These are phyloP conservation scores for Tolypocladium sp. DNA, from an alignment of 2,329 filamentous ascomycete species.

Conservation along the genomic window DNA sequence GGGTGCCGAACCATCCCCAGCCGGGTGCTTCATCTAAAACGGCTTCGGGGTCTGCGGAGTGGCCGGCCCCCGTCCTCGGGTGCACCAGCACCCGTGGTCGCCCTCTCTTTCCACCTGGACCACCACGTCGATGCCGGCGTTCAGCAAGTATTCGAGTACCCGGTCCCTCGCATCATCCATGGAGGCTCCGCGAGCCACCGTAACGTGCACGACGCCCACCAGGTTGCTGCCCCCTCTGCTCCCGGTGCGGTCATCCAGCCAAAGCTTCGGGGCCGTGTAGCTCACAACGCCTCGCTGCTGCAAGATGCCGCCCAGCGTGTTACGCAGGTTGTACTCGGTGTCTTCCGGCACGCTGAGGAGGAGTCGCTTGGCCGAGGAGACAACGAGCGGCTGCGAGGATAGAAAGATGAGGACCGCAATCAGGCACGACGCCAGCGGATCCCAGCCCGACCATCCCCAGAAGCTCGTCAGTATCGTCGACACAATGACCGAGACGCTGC, in stretches of 20 bases:
- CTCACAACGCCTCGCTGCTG: constrained; percentile 75
- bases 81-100: constrained; percentile 56
- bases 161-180: constrained; percentile 76
- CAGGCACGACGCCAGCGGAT: constrained; percentile 85
- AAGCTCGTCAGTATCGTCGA: constrained; percentile 83
- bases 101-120: constrained; percentile 84
- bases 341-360: constrained; percentile 78
- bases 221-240: constrained; percentile 43
- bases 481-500: constrained; percentile 87
- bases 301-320: constrained; percentile 74
- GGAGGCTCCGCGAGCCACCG: constrained; percentile 62
- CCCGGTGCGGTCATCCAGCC: constrained; percentile 64
- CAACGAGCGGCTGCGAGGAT: constrained; percentile 83
- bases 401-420: constrained; percentile 89
- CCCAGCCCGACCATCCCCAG: constrained; percentile 87
- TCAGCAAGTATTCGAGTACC: constrained; percentile 61
- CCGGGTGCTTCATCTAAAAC: constrained; percentile 12
- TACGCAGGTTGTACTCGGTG: constrained; percentile 79
- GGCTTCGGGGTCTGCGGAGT: constrained; percentile 23
- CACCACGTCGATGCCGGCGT: constrained; percentile 69
- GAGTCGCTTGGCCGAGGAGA: constrained; percentile 72
- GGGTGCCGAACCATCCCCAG: not conserved
- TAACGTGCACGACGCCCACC: constrained; percentile 78
- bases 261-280: constrained; percentile 84
- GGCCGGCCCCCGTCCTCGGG: constrained; percentile 17